Evolutionary conservation across 2,329 filamentous ascomycete genomes (phyloP), one percentile per base, ranked within the genome.

Genomic region (Trichoderma endophyticum): DNA sequence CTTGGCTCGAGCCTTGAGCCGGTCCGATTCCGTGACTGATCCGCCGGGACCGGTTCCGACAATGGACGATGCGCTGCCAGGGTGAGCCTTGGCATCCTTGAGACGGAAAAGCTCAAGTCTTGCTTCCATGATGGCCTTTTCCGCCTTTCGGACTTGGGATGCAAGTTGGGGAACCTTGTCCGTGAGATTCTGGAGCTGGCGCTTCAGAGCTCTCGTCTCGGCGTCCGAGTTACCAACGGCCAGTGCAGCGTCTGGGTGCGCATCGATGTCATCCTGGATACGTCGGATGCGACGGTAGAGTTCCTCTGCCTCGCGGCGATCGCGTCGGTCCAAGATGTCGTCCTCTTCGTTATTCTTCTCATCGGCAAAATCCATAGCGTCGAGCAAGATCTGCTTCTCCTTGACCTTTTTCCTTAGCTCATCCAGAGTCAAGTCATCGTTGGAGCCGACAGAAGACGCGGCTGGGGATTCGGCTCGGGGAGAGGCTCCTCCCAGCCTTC

Each of bases 341-440:
- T 99, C 95, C 78, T 98, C 93, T 77, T 99, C 96, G 4, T 90
- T 88, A 48, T 91, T 90, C 78, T 93, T 93, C 83, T 98, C 95
- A 76, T 98, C 96, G 74, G 93, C 92, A 81, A 98, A 98, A 79
- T 99, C 96, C 83, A 98, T 95, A 0, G 96, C 96, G 82, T 99
- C 95, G 15, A 99, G 86, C 74, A 99, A 86, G 56, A 99, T 91
- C 81, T 98, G 94, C 83, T 97, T 96, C 85, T 99, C 96, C 71
- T 91, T 91, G 73, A 99, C 94, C 80, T 93, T 94, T 85, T 99
- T 99, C 76, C 89, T 91, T 72, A 99, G 84, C 80, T 98, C 95
- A 32, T 98, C 95, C 32, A 97, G 81, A 5, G 90, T 91, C 76
- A 97, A 80, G 18, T 98, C 96, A 56, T 98, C 95, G 65, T 90